phyloP scores from a whole-genome alignment of 257 asterid species.

The Solanum virginianum region DNA sequence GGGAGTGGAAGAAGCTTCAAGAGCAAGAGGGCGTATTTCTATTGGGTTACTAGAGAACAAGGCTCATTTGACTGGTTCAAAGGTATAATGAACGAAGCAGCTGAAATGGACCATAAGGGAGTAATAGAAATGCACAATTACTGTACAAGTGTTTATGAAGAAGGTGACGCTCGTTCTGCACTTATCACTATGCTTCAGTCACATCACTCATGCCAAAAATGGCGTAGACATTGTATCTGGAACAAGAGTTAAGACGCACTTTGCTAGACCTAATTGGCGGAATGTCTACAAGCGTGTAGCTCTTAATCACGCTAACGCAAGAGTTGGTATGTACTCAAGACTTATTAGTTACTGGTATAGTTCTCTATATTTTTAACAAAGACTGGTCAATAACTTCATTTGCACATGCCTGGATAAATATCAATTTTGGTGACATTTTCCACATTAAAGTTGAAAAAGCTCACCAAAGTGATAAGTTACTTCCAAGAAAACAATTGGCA shows the following conservation, averaged over 20 bases:
- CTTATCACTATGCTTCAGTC: constrained; percentile 80
- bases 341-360: background rate
- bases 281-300: constrained; percentile 64
- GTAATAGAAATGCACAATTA: constrained; percentile 85
- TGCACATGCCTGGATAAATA: background rate
- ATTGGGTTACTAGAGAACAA: constrained; percentile 91
- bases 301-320: constrained; percentile 38
- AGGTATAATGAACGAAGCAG: constrained; percentile 72
- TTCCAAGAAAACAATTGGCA: background rate
- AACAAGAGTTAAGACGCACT: constrained; percentile 74
- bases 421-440: background rate
- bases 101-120: constrained; percentile 50
- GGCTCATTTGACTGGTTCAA: constrained; percentile 85
- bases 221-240: constrained; percentile 82
- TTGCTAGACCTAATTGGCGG: constrained; percentile 86
- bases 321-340: constrained; percentile 45
- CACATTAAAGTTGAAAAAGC: background rate
- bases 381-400: background rate
- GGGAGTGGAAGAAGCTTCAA: constrained; percentile 28
- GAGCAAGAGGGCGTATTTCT: constrained; percentile 64
- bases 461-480: background rate
- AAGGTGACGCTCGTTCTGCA: constrained; percentile 83
- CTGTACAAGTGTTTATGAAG: constrained; percentile 82
- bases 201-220: constrained; percentile 60
- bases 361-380: background rate